These are phyloP conservation scores for Fusarium sp. DNA, from an alignment of 2,329 filamentous ascomycete species.

Conservation along the genomic window DNA sequence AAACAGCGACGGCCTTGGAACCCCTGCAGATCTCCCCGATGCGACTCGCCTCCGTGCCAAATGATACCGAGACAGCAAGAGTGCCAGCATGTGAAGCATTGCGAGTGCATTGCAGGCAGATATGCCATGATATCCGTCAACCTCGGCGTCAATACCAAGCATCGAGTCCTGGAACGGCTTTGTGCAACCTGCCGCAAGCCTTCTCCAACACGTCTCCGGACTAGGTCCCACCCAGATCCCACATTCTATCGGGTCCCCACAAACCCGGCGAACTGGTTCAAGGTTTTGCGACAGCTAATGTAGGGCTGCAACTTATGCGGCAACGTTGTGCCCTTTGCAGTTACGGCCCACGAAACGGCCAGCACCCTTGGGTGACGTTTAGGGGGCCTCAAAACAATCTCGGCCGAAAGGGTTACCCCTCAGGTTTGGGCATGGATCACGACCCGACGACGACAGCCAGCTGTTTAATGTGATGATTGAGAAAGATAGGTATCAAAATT, in stretches of 20 bases:
- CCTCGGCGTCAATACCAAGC: not conserved
- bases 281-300: constrained; percentile 35
- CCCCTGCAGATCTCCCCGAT: not conserved
- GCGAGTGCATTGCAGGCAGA: not conserved
- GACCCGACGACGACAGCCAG: not conserved
- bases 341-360: constrained; percentile 18
- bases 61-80: not conserved
- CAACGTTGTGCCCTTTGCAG: constrained; percentile 7
- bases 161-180: constrained; percentile 6
- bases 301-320: constrained; percentile 39
- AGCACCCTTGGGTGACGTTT: constrained; percentile 7
- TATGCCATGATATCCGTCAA: not conserved
- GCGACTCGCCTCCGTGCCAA: constrained; percentile 4
- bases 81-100: not conserved
- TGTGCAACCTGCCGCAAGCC: constrained; percentile 27
- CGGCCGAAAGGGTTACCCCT: not conserved
- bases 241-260: constrained; percentile 32
- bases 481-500: constrained; percentile 31
- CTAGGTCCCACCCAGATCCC: constrained; percentile 38
- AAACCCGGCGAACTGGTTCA: constrained; percentile 38
- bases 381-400: constrained; percentile 1
- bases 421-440: constrained; percentile 7
- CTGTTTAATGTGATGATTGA: constrained; percentile 1
- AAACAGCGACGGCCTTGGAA: constrained; percentile 4
- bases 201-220: constrained; percentile 19